A percentile compares a stretch with the other conserved stretches of the same genome.
Conservation (phyloP, 2,329 filamentous ascomycete species). For the Pseudogymnoascus sp. region DNA sequence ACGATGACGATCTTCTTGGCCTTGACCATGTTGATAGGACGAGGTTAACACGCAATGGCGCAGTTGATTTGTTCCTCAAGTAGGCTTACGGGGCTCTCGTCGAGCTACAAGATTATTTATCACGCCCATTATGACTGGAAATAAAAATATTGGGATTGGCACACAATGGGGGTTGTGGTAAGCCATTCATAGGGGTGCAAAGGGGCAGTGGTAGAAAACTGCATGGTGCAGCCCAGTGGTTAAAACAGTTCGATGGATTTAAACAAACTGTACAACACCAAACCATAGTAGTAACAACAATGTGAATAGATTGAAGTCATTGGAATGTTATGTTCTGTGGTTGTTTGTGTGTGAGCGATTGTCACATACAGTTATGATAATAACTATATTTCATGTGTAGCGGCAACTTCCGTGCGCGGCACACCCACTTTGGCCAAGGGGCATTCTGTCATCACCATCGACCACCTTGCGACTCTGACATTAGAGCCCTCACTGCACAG, state of each 20-base stretch:
- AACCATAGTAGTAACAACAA: slow-evolving; percentile 6
- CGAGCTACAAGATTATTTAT: not conserved
- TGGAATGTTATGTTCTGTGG: not conserved
- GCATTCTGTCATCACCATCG: slow-evolving; percentile 5
- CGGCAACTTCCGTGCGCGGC: not conserved
- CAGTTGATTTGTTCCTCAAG: slow-evolving; percentile 52
- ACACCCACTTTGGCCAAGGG: slow-evolving; percentile 3
- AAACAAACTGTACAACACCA: slow-evolving; percentile 4
- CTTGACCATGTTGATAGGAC: slow-evolving; percentile 58
- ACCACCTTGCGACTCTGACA: not conserved
- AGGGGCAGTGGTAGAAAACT: not conserved
- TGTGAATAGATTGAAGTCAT: not conserved
- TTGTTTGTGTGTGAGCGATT: not conserved
- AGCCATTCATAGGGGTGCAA: not conserved
- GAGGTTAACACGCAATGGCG: slow-evolving; percentile 49
- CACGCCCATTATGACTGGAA: slow-evolving; percentile 1
- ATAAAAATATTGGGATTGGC: slow-evolving; percentile 3
- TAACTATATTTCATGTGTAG: not conserved
- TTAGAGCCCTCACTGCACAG: not conserved
- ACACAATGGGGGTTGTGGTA: not conserved
- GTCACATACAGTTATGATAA: not conserved
- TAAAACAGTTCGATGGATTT: slow-evolving; percentile 3
- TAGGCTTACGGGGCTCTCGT: slow-evolving; percentile 17
- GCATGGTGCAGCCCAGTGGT: not conserved
- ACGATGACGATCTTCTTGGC: slow-evolving; percentile 54